These are phyloP conservation scores for Yamadazyma oceani DNA, from an alignment of 1,139 yeast species.

Conservation along the genomic window DNA sequence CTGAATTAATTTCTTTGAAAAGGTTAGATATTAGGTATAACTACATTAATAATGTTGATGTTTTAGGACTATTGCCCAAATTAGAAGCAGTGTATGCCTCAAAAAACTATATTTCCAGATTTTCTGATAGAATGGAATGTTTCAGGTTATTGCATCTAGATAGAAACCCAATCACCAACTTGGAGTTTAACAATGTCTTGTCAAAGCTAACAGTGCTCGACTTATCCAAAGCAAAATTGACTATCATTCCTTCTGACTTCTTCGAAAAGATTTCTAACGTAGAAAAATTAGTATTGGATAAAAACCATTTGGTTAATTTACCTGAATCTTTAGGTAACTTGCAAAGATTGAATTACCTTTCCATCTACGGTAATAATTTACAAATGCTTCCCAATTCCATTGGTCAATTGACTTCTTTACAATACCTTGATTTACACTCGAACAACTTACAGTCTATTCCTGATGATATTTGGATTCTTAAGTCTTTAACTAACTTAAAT, in stretches of 20 bases:
- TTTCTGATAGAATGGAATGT: conserved; percentile 60
- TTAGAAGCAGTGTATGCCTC: conserved; percentile 75
- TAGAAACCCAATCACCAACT: conserved; percentile 76
- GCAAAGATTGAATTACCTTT: conserved; percentile 59
- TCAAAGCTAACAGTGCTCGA: conserved; percentile 70
- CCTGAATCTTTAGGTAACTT: conserved; percentile 71
- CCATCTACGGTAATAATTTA: conserved; percentile 74
- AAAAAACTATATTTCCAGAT: conserved; percentile 73
- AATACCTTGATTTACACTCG: conserved; percentile 76
- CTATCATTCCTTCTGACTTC: conserved; percentile 68
- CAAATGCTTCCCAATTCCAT: conserved; percentile 71
- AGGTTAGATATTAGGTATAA: conserved; percentile 82
- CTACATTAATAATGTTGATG: conserved; percentile 61
- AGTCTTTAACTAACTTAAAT: conserved; percentile 60
- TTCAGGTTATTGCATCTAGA: conserved; percentile 55
- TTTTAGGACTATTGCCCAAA: conserved; percentile 61
- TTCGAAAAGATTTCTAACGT: conserved; percentile 62
- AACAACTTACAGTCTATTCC: conserved; percentile 79
- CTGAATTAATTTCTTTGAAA: conserved; percentile 55
- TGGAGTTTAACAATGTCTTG: conserved; percentile 58
- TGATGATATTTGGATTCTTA: conserved; percentile 64
- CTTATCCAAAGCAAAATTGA: conserved; percentile 77
- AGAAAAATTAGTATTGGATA: conserved; percentile 75
- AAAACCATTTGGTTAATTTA: conserved; percentile 75
- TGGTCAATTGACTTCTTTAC: conserved; percentile 59